These are phyloP conservation scores for Podospora tetraspora DNA, from an alignment of 495 filamentous ascomycete genomes.

Conservation along the genomic window DNA sequence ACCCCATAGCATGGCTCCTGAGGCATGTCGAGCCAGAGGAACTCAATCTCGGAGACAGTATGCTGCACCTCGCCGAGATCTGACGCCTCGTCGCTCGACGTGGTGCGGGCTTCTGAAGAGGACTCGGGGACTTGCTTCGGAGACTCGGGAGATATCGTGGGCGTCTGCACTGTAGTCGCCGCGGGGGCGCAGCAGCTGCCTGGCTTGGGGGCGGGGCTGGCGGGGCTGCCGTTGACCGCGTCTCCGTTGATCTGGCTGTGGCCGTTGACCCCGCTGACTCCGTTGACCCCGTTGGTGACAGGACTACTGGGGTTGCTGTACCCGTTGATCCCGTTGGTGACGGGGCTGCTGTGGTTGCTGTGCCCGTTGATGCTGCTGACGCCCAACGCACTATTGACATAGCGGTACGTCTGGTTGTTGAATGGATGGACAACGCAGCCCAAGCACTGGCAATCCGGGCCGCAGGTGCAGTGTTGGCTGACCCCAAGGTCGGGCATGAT, in stretches of 20 bases:
- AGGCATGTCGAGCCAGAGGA: conserved; percentile 46
- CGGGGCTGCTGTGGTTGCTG: not conserved
- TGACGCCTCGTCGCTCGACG: conserved; percentile 40
- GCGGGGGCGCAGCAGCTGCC: conserved; percentile 3
- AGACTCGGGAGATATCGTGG: not conserved
- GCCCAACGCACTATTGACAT: conserved; percentile 41
- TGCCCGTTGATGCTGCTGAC: conserved; percentile 1
- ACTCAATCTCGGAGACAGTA: conserved; percentile 39
- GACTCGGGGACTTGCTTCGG: conserved; percentile 13
- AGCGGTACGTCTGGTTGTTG: conserved; percentile 63
- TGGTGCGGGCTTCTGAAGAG: conserved; percentile 18
- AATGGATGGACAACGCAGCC: conserved; percentile 67
- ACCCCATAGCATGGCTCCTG: conserved; percentile 35
- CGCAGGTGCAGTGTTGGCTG: conserved; percentile 56
- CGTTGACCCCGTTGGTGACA: not conserved
- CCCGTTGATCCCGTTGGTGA: conserved; percentile 1
- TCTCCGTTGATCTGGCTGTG: not conserved
- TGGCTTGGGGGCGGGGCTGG: not conserved
- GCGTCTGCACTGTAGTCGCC: conserved; percentile 9
- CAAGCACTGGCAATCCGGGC: conserved; percentile 62
- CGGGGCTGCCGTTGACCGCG: not conserved
- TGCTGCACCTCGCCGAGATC: conserved; percentile 37
- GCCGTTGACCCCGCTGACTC: not conserved
- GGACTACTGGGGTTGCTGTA: not conserved
- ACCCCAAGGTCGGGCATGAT: conserved; percentile 21